phyloP scores from a whole-genome alignment of 192 early-diverging fungal genomes.

The Entomortierella beljakovae region DNA sequence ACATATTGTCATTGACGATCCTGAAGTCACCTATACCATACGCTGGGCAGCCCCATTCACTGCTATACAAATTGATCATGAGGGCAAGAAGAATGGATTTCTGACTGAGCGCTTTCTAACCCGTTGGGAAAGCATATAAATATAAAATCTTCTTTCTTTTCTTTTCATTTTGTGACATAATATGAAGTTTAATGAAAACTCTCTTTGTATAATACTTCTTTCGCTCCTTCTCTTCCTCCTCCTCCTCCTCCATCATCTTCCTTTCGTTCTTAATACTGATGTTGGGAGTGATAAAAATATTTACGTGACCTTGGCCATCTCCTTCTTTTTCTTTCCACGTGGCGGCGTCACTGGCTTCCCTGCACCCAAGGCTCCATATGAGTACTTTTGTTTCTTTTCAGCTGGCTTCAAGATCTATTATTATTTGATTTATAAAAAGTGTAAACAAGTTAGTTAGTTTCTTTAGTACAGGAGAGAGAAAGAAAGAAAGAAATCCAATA shows the following conservation, averaged over 20 bases:
- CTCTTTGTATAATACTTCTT: background rate
- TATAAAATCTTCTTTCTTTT: background rate
- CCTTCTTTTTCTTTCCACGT: slow-evolving; percentile 75
- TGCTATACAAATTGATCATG: slow-evolving; percentile 51
- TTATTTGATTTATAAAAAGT: background rate
- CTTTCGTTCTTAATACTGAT: background rate
- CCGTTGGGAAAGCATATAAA: slow-evolving; percentile 1
- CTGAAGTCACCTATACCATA: slow-evolving; percentile 57
- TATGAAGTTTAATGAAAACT: background rate
- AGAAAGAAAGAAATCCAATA: background rate
- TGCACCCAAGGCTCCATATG: slow-evolving; percentile 64
- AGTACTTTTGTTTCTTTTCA: slow-evolving; percentile 45
- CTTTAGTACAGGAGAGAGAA: background rate
- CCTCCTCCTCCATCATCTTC: background rate
- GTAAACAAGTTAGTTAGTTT: background rate
- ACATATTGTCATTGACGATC: slow-evolving; percentile 57
- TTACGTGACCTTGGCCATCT: slow-evolving; percentile 48
- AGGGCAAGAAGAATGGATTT: slow-evolving; percentile 38
- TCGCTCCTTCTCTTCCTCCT: background rate
- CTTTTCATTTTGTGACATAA: slow-evolving; percentile 2
- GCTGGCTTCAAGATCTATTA: slow-evolving; percentile 45
- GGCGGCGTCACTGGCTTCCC: slow-evolving; percentile 63
- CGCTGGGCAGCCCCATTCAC: slow-evolving; percentile 55
- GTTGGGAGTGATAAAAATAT: background rate
- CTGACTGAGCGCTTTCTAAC: slow-evolving; percentile 60